Percentiles rank a stretch among this genome's conserved stretches.
Evolutionary conservation across 1,139 yeast genomes (phyloP).

Genomic region (Yamadazyma triangularis): DNA sequence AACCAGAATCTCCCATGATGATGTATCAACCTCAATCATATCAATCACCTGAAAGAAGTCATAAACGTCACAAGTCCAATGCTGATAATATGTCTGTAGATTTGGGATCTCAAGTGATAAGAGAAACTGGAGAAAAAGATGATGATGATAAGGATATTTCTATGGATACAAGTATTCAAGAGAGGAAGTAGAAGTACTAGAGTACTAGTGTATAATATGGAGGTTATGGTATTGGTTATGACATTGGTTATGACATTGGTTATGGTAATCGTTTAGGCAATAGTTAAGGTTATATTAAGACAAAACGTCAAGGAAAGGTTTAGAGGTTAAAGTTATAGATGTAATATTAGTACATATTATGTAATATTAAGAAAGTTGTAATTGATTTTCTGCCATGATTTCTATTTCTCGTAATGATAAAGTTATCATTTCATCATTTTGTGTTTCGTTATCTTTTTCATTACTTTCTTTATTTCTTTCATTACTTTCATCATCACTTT

Average conservation of each 20-base stretch:
- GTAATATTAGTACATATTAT: too few relatives aligned
- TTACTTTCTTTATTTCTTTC: background rate
- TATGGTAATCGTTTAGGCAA: too few relatives aligned
- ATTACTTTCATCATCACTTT: slow-evolving; percentile 11
- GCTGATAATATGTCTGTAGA: slow-evolving; percentile 16
- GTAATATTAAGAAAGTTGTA: slow-evolving; percentile 25
- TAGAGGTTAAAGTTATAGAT: too few relatives aligned
- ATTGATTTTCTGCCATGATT: slow-evolving; percentile 47
- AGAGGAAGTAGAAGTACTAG: too few relatives aligned
- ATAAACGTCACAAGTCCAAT: slow-evolving; percentile 14
- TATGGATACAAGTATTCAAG: slow-evolving; percentile 8
- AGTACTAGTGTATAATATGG: background rate
- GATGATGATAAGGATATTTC: slow-evolving; percentile 7
- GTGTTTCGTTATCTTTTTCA: too few relatives aligned
- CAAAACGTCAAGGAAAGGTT: background rate
- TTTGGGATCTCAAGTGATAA: slow-evolving; percentile 3
- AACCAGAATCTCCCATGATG: slow-evolving; percentile 33
- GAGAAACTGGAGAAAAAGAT: background rate
- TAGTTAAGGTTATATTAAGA: too few relatives aligned
- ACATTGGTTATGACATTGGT: too few relatives aligned
- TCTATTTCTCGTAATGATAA: slow-evolving; percentile 48
- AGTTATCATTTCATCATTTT: slow-evolving; percentile 35
- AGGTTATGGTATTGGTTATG: too few relatives aligned
- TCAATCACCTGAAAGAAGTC: slow-evolving; percentile 7
- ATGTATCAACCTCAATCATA: slow-evolving; percentile 1